Conservation (phyloP, 805 yeast species). For the Ogataea pini region DNA sequence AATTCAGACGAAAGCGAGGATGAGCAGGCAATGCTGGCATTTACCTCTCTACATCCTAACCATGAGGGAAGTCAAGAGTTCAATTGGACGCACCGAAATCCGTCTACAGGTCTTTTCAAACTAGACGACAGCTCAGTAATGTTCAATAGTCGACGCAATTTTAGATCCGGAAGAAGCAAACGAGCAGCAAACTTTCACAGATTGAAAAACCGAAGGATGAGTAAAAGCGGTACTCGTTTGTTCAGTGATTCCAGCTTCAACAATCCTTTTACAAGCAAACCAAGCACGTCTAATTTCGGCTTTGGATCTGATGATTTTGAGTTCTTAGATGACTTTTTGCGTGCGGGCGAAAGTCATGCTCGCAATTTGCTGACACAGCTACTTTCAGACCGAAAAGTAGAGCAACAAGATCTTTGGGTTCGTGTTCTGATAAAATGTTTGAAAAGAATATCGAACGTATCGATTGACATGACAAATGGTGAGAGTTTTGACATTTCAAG, state of each 20-base stretch:
- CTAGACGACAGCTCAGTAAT: constrained; percentile 18
- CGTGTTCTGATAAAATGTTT: constrained; percentile 51
- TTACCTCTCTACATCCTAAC: constrained; percentile 35
- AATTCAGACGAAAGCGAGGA: constrained; percentile 30
- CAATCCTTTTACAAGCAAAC: constrained; percentile 13
- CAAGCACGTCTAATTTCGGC: constrained; percentile 21
- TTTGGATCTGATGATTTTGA: constrained; percentile 32
- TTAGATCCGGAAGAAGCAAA: constrained; percentile 24
- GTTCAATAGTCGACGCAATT: constrained; percentile 15
- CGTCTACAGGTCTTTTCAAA: constrained; percentile 19
- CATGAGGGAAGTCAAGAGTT: constrained; percentile 37
- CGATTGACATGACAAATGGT: constrained; percentile 59
- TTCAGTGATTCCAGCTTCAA: constrained; percentile 17
- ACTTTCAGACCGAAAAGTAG: constrained; percentile 59
- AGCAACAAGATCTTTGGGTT: constrained; percentile 59
- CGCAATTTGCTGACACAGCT: constrained; percentile 57
- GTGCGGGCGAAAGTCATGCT: constrained; percentile 45
- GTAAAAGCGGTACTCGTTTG: constrained; percentile 40
- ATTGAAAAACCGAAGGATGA: constrained; percentile 49
- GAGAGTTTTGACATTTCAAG: constrained; percentile 85
- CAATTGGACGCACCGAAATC: constrained; percentile 30
- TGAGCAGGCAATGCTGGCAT: constrained; percentile 33
- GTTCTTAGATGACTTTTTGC: constrained; percentile 35
- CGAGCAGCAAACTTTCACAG: constrained; percentile 25
- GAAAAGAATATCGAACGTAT: constrained; percentile 56